Evolutionary conservation across 192 early-diverging fungal species (phyloP).

Genomic region (Haplosporangium gracile): DNA sequence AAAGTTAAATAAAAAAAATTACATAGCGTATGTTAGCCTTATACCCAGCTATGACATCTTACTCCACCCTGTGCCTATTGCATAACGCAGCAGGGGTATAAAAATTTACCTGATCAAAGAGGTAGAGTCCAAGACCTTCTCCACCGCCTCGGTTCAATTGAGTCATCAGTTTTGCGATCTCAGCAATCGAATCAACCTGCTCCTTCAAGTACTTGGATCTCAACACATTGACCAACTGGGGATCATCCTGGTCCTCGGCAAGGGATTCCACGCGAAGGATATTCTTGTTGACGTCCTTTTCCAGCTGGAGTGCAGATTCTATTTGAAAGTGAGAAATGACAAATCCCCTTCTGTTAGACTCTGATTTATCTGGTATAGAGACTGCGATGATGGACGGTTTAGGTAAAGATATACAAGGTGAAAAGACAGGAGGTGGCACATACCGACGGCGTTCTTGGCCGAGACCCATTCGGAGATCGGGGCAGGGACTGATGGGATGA

Average conservation of each 20-base stretch:
- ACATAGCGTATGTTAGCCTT: not conserved
- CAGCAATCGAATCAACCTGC: slow-evolving; percentile 63
- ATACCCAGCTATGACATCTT: not conserved
- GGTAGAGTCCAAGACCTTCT: slow-evolving; percentile 50
- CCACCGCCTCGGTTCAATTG: slow-evolving; percentile 65
- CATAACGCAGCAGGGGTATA: not conserved
- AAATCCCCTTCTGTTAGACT: not conserved
- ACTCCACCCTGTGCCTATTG: no score
- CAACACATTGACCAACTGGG: slow-evolving; percentile 61
- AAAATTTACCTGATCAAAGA: slow-evolving; percentile 36
- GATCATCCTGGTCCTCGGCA: slow-evolving; percentile 61
- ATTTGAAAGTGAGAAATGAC: slow-evolving; percentile 1
- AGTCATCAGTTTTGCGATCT: slow-evolving; percentile 61
- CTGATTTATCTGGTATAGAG: not conserved
- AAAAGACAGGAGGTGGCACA: not conserved
- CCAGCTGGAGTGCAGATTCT: slow-evolving; percentile 65
- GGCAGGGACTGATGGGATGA: slow-evolving; percentile 59
- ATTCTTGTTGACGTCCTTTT: slow-evolving; percentile 69
- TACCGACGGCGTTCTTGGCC: slow-evolving; percentile 63
- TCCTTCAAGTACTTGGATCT: slow-evolving; percentile 60
- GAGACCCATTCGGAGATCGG: slow-evolving; percentile 67
- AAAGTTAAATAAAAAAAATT: not conserved
- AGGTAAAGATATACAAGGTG: not conserved
- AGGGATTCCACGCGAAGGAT: slow-evolving; percentile 62
- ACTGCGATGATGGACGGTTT: not conserved